A percentile compares a stretch with the other conserved stretches of the same genome.
phyloP scores from a whole-genome alignment of 305 asterid genomes.

The Rubia balearica region DNA sequence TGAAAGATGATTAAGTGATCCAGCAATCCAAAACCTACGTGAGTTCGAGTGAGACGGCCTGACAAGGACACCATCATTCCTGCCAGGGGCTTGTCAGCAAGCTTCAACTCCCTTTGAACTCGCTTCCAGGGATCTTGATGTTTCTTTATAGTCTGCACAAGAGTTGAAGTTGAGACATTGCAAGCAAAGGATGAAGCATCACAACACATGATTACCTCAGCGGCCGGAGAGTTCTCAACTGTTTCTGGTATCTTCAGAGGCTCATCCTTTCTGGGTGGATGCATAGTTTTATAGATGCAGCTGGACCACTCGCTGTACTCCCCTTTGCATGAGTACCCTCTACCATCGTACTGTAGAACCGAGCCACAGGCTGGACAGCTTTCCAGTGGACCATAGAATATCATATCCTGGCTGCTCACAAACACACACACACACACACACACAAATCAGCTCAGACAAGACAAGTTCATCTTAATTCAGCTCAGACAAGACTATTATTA shows the following conservation, averaged over 20 bases:
- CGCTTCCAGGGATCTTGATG: conserved; percentile 36
- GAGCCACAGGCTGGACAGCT: conserved; percentile 52
- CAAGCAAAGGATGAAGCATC: not conserved
- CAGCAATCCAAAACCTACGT: conserved; percentile 28
- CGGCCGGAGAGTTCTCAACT: conserved; percentile 32
- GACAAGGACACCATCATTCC: conserved; percentile 69
- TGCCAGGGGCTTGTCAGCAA: conserved; percentile 42
- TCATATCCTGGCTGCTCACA: conserved; percentile 57
- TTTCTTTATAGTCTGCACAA: conserved; percentile 42
- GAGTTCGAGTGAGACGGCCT: conserved; percentile 65
- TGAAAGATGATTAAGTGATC: not conserved
- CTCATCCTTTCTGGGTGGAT: conserved; percentile 57
- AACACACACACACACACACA: not conserved
- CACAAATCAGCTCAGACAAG: not conserved
- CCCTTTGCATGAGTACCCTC: conserved; percentile 45
- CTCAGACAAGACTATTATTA: too few relatives aligned
- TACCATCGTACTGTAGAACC: conserved; percentile 24
- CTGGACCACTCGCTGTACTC: conserved; percentile 64
- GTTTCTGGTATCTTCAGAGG: conserved; percentile 56
- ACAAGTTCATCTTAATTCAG: not conserved
- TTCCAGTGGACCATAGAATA: conserved; percentile 60
- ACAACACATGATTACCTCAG: conserved; percentile 27
- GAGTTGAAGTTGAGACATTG: too few relatives aligned
- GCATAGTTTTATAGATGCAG: conserved; percentile 42
- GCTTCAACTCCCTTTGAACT: conserved; percentile 13